Evolutionary conservation across 768 basidiomycete genomes (phyloP), one percentile per base, ranked within the genome.

Genomic region (Boletus sensibilis): DNA sequence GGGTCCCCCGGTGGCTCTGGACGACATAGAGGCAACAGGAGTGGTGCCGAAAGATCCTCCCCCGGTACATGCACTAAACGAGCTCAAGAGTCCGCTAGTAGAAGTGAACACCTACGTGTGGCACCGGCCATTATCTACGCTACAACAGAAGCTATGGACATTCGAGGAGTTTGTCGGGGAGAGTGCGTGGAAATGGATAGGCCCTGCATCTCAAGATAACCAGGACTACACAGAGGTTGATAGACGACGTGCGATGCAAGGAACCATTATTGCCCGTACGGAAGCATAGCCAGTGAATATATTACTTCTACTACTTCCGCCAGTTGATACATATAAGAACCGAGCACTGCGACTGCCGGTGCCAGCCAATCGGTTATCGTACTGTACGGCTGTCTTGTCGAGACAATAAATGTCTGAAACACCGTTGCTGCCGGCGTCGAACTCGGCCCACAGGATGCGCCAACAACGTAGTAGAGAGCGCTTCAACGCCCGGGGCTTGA

Each of bases 131-230:
- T 23, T 81, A 8, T 60, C 63, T 0, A 57, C 70, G 8, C 74
- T 98, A 9, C 75, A 82, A 25, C 75, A 82, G 0, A 76, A 78
- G 31, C 72, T 90, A 5, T 98, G 95, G 95, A 80, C 84, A 0
- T 94, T 88, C 64, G 83, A 85, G n/a, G 81, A 85, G 4, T 97
- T 97, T 65, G 78, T 96, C 31, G 72, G 74, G 64, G 81, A 88
- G 31, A 89, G 84, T 60, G 86, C 90, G 2, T 83, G 83, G 79
- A 87, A 87, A 55, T 95, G 94, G 93, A 79, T 88, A 38, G 83
- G 82, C 1, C 58, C 66, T 10, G 72, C 63, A 7, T 71, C 74
- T 20, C 55, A 65, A 21, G 57, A 64, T 4, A 75, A 77, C 5
- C 56, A 64, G 20, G 77, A 82, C 53, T 82, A 79, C 54, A 70